Conservation (phyloP, 1,284 basidiomycete genomes). For the Ganoderma lucidum region DNA sequence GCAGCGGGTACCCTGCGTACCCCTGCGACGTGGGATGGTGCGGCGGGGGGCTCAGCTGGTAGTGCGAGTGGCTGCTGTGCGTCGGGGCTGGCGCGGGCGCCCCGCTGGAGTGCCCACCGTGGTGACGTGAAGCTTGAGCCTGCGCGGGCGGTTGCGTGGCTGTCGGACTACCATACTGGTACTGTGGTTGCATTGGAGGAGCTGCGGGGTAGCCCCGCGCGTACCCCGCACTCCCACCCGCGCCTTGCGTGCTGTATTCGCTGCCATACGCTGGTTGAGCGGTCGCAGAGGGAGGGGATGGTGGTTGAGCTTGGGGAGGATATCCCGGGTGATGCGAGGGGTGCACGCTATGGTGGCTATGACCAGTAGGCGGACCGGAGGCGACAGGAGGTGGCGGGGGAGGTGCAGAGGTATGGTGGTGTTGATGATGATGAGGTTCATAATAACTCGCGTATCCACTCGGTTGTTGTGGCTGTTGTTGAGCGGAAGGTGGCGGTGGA, state of each 20-base stretch:
- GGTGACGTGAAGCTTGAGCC: conserved; percentile 17
- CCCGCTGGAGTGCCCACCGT: conserved; percentile 7
- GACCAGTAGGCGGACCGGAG: conserved; percentile 19
- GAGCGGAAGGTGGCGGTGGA: conserved; percentile 23
- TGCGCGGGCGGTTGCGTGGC: conserved; percentile 19
- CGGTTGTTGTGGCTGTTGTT: conserved; percentile 18
- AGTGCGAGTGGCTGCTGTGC: conserved; percentile 31
- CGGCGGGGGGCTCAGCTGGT: conserved; percentile 39
- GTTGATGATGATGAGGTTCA: conserved; percentile 26
- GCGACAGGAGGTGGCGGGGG: conserved; percentile 25
- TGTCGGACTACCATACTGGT: conserved; percentile 22
- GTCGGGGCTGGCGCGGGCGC: conserved; percentile 20
- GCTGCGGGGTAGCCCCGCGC: conserved; percentile 18
- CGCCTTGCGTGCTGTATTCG: conserved; percentile 24
- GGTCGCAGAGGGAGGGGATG: conserved; percentile 25
- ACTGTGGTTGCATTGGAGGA: conserved; percentile 26
- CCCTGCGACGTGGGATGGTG: conserved; percentile 35
- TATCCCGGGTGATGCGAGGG: conserved; percentile 25
- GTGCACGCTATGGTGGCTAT: conserved; percentile 26
- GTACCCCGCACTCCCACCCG: conserved; percentile 16
- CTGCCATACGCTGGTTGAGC: conserved; percentile 26
- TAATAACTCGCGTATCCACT: conserved; percentile 27
- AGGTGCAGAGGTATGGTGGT: conserved; percentile 26
- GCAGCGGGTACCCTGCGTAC: conserved; percentile 35
- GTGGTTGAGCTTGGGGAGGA: conserved; percentile 23